Base-by-base conservation (phyloP, 371 early-diverging fungal genomes). In the Mucor velutinosus region DNA sequence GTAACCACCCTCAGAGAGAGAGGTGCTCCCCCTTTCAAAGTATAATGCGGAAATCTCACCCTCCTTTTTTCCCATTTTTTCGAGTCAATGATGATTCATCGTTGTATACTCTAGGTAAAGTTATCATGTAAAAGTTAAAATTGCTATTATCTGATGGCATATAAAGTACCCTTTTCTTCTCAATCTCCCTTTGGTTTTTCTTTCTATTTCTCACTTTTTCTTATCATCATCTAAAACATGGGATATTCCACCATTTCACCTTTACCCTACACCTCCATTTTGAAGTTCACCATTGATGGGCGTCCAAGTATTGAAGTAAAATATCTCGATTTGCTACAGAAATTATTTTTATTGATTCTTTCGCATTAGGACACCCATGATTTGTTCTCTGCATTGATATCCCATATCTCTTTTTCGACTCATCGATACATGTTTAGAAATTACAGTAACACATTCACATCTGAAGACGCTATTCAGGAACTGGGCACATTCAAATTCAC, bases 401-500 rank as follows among this genome's bases (percentile, higher is more conserved):
- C 55, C 12, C 67, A 65, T 21, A 15, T 66, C 1, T 17, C 23
- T 5, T 61, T 67, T 10, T 32, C 64, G 14, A 57, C 60, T n/a
- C 78, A 76, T 61, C 66, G 74, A 68, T 64, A 70, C 25, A 47
- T 81, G 62, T 81, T 81, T 71, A 69, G 71, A 41, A 77, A 29
- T 51, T 81, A 85, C 47, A 62, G 73, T 0, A 73, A 76, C 49
- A 76, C 76, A 23, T 85, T 85, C 41, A 76, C 75, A n/a, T 78
- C 85, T 1, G 85, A 85, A 68, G 80, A 78, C 29, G 85, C 85
- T 25, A 68, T 85, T 7, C 32, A 64, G 7, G 71, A 78, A 63
- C 61, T 83, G 1, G 67, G 71, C 11, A 63, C 64, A 8, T 66
- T 81, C 5, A 73, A 73, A 64, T 77, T 74, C 29, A 71, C 77